A percentile compares a stretch with the other conserved stretches of the same genome.
phyloP scores from a whole-genome alignment of 306 rosid species.

The Fagus crenata region DNA sequence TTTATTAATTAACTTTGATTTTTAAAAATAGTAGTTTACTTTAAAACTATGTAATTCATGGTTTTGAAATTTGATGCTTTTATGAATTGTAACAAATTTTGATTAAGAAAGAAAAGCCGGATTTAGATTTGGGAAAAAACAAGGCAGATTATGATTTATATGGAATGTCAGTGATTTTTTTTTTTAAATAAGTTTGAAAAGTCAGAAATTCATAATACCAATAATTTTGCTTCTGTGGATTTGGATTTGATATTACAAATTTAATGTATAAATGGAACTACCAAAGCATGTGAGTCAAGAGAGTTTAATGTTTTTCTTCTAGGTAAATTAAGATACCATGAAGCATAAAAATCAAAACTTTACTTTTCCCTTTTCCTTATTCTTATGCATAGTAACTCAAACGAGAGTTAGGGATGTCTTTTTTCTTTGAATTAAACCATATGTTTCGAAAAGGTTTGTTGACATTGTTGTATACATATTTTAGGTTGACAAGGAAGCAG shows the following conservation, averaged over 20 bases:
- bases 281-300: not conserved
- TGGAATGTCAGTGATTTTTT: not conserved
- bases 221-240: not conserved
- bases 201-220: not conserved
- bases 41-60: too few species aligned
- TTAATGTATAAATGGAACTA: not conserved
- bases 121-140: too few species aligned
- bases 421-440: not conserved
- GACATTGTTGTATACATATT: not conserved
- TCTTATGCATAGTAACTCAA: not conserved
- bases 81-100: too few species aligned
- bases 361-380: not conserved
- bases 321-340: not conserved
- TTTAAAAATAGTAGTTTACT: too few species aligned
- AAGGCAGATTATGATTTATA: not conserved
- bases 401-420: not conserved
- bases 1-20: too few species aligned
- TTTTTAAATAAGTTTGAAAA: not conserved
- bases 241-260: not conserved
- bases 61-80: too few species aligned
- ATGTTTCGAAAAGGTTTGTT: not conserved
- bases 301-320: too few species aligned
- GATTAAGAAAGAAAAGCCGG: too few species aligned
- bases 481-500: conserved; percentile 64
- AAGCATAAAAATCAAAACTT: not conserved